A percentile compares a stretch with the other conserved stretches of the same genome.
Evolutionary conservation across 2,329 filamentous ascomycete genomes (phyloP).

Genomic region (Cladosporium austrohemisphaericum): DNA sequence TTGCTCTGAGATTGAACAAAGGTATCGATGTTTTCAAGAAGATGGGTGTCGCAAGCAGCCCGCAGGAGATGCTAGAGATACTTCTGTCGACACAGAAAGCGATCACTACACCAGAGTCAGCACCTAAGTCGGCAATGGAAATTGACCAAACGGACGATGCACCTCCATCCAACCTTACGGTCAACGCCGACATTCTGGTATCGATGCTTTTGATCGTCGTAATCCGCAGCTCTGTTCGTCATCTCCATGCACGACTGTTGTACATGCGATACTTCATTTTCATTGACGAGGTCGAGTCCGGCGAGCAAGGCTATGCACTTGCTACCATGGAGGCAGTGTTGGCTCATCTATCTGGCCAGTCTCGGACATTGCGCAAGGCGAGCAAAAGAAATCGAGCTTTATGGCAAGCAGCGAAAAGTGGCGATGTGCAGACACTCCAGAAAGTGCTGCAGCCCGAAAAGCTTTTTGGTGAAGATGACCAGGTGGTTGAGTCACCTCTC

Average conservation of each 20-base stretch:
- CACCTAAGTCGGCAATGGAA: conserved; percentile 29
- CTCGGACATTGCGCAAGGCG: conserved; percentile 73
- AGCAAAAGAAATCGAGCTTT: conserved; percentile 80
- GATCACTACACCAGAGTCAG: conserved; percentile 55
- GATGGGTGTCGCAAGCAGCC: conserved; percentile 71
- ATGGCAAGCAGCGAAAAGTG: conserved; percentile 81
- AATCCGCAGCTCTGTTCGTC: conserved; percentile 81
- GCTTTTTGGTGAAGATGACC: conserved; percentile 16
- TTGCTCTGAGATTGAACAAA: conserved; percentile 69
- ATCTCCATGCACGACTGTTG: conserved; percentile 81
- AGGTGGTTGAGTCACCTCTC: conserved; percentile 19
- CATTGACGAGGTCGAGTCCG: conserved; percentile 93
- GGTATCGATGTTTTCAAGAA: conserved; percentile 88
- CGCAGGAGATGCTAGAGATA: conserved; percentile 84
- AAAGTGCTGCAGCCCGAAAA: conserved; percentile 68
- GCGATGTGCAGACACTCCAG: conserved; percentile 70
- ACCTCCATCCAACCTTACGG: conserved; percentile 55
- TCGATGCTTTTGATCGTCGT: conserved; percentile 88
- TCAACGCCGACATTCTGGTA: conserved; percentile 88
- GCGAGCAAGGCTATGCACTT: conserved; percentile 91
- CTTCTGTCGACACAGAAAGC: conserved; percentile 78
- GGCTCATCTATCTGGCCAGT: conserved; percentile 80
- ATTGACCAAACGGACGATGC: conserved; percentile 45
- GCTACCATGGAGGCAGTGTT: conserved; percentile 95
- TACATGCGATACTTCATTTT: conserved; percentile 98